Percentiles rank a stretch among this genome's conserved stretches.
Evolutionary conservation across 805 yeast genomes (phyloP).

Genomic region (Metschnikowia henanensis): DNA sequence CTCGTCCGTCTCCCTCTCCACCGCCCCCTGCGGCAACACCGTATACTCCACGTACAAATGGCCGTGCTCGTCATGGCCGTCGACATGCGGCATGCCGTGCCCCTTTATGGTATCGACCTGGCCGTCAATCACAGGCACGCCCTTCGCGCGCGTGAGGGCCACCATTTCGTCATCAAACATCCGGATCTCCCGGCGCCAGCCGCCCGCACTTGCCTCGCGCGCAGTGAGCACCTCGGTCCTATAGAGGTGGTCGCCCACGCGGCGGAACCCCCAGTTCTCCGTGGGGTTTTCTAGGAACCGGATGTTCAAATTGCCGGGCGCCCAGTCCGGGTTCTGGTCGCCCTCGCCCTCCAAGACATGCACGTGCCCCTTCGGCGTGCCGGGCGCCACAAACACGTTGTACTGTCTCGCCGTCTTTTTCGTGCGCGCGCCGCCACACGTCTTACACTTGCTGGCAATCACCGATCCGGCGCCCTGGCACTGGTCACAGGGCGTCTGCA

Average conservation of each 20-base stretch:
- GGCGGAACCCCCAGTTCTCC: slow-evolving; percentile 79
- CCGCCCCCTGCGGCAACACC: slow-evolving; percentile 16
- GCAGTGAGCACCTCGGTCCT: slow-evolving; percentile 76
- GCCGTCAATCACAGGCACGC: slow-evolving; percentile 58
- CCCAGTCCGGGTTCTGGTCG: slow-evolving; percentile 79
- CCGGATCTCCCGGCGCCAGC: slow-evolving; percentile 70
- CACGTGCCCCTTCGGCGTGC: slow-evolving; percentile 60
- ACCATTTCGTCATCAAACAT: slow-evolving; percentile 61
- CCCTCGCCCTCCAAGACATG: slow-evolving; percentile 72
- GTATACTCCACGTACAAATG: slow-evolving; percentile 22
- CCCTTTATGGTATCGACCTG: slow-evolving; percentile 70
- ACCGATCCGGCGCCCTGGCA: slow-evolving; percentile 79
- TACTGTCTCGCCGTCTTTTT: slow-evolving; percentile 54
- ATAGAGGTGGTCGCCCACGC: slow-evolving; percentile 72
- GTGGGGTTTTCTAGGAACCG: slow-evolving; percentile 53
- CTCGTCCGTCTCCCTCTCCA: slow-evolving; percentile 15
- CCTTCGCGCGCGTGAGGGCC: slow-evolving; percentile 46
- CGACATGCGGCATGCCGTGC: slow-evolving; percentile 80
- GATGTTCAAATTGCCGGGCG: slow-evolving; percentile 78
- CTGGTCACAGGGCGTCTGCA: slow-evolving; percentile 74
- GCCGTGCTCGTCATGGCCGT: slow-evolving; percentile 42
- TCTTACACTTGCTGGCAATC: slow-evolving; percentile 62
- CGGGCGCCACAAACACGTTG: slow-evolving; percentile 65
- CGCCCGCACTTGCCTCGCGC: slow-evolving; percentile 74
- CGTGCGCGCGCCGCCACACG: slow-evolving; percentile 73